These are phyloP conservation scores for Amphichorda felina DNA, from an alignment of 2,329 filamentous ascomycete species.

Conservation along the genomic window DNA sequence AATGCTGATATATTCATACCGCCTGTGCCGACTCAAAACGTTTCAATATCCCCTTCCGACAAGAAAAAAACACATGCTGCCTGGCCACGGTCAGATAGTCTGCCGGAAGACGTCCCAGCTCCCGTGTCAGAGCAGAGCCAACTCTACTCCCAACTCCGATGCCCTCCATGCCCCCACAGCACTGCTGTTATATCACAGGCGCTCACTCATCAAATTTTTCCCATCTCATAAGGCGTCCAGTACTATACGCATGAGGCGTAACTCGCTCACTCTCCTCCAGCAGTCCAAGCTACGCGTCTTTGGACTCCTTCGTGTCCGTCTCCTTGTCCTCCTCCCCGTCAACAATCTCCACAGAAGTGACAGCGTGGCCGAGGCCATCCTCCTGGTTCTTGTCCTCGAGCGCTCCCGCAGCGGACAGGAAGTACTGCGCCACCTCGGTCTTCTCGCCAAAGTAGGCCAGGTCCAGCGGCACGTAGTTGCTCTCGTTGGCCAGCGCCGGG, in stretches of 20 bases:
- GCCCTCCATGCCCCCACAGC: no score
- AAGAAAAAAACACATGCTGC: no score
- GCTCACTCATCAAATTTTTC: no score
- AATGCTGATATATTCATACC: no score
- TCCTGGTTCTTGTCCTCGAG: conserved; percentile 35
- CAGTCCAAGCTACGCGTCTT: not conserved
- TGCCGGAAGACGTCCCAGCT: no score
- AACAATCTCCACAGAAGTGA: conserved; percentile 25
- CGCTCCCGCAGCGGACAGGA: conserved; percentile 34
- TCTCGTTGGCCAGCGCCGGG: conserved; percentile 66
- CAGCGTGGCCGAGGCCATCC: conserved; percentile 26
- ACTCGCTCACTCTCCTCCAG: not conserved
- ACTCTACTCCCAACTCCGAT: no score
- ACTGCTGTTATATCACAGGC: no score
- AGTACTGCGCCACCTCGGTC: conserved; percentile 51
- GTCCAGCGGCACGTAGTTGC: conserved; percentile 71
- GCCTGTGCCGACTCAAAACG: no score
- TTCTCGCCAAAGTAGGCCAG: conserved; percentile 61
- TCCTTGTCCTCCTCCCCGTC: conserved; percentile 16
- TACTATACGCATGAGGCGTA: not conserved
- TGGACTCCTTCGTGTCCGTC: conserved; percentile 7
- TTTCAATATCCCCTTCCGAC: no score
- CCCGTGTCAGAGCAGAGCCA: no score
- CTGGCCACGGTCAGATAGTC: no score
- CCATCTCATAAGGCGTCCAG: not conserved